Evolutionary conservation across 2,329 filamentous ascomycete genomes (phyloP).

Genomic region (Aspergillus sclerotialis): DNA sequence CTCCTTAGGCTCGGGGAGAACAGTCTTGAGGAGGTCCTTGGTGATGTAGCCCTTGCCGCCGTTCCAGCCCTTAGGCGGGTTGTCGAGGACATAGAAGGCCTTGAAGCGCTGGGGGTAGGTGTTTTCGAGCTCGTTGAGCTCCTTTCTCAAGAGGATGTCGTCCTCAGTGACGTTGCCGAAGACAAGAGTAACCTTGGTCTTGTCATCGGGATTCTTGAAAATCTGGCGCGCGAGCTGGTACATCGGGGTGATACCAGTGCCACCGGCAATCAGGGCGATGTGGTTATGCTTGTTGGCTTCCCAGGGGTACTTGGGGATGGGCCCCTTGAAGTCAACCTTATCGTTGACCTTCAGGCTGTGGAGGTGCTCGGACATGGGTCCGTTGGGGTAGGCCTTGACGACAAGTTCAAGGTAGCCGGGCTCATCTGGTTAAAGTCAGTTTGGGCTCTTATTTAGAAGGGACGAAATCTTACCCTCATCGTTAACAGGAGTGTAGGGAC

Average conservation of each 20-base stretch:
- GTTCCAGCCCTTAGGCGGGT: constrained; percentile 69
- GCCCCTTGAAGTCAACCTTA: constrained; percentile 85
- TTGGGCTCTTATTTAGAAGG: neutral
- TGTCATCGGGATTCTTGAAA: constrained; percentile 92
- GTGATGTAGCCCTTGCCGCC: constrained; percentile 73
- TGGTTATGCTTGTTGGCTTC: constrained; percentile 86
- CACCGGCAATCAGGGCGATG: constrained; percentile 65
- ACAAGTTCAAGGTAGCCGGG: constrained; percentile 80
- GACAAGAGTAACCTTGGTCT: constrained; percentile 94
- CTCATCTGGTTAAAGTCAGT: constrained; percentile 46
- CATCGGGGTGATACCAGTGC: constrained; percentile 96
- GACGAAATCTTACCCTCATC: constrained; percentile 60
- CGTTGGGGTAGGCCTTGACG: constrained; percentile 84
- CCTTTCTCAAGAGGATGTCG: constrained; percentile 83
- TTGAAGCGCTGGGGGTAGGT: constrained; percentile 91
- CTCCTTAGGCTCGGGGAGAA: constrained; percentile 84
- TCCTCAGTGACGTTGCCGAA: constrained; percentile 86
- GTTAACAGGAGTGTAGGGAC: constrained; percentile 87
- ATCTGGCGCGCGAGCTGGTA: constrained; percentile 88
- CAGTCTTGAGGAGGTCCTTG: constrained; percentile 91
- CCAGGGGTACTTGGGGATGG: constrained; percentile 91
- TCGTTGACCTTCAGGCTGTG: constrained; percentile 78
- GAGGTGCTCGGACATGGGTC: constrained; percentile 85
- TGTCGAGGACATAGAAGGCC: constrained; percentile 88
- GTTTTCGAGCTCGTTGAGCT: constrained; percentile 84